Evolutionary conservation across 352 stramenopile genomes (phyloP), one percentile per base, ranked within the genome.

Genomic region (Phytopythium chamaehyphon): DNA sequence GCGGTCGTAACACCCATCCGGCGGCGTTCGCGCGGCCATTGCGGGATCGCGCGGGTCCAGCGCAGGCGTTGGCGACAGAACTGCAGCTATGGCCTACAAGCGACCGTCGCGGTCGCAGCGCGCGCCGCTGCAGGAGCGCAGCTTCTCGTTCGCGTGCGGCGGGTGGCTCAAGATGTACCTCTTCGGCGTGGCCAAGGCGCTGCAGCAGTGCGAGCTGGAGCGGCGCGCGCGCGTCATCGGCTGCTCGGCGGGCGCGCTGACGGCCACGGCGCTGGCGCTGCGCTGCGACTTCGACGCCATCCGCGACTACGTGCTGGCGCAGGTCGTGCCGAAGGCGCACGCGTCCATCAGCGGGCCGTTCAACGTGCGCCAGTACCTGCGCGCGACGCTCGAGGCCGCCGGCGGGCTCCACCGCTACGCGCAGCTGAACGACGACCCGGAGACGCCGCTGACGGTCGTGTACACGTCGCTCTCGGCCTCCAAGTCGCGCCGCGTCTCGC

Each of bases 161-260:
- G 86, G 86, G 0, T 96, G 79, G 77, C 81, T 96, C 57, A 95
- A 94, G 61, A 88, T 87, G 76, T 95, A 94, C 62, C 61, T 88
- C 18, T 94, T 96, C 40, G 86, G 86, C 40, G 84, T 95, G 24
- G 81, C 81, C 54, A 92, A 95, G 55, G 82, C 82, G 18, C 69
- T 96, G 21, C 83, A 96, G 47, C 53, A 93, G 54, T 73, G 74
- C 54, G 73, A 78, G 23, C 54, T 93, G 21, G 76, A 90, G 47
- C 62, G 64, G 12, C 26, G 76, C 28, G 69, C 80, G 28, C 70
- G 66, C n/a, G 59, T 90, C 28, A 91, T 93, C 38, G 85, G 85
- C 28, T 90, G 77, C 56, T 93, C 79, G 15, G 86, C 81, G 15
- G 85, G 85, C 16, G 76, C 86, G 18, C 57, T 93, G 10, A 71